These are phyloP conservation scores for Nicotiana otophora DNA, from an alignment of 257 asterid genomes.

Conservation along the genomic window DNA sequence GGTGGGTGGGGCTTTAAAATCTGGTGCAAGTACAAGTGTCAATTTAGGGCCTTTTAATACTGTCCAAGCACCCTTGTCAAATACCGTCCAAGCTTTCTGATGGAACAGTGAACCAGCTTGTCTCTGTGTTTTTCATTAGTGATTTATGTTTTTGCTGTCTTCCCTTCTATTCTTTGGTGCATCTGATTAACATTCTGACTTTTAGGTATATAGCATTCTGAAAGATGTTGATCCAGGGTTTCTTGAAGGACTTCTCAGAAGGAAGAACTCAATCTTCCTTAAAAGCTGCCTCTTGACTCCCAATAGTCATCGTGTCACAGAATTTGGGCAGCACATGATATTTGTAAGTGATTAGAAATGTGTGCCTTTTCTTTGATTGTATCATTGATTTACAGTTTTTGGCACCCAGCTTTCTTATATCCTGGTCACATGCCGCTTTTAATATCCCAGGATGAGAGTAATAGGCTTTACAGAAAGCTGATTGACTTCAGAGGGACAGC, in stretches of 20 bases:
- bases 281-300: slow-evolving; percentile 80
- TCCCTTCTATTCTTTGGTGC: slow-evolving; percentile 9
- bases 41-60: not conserved
- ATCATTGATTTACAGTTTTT: not conserved
- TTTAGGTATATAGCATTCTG: slow-evolving; percentile 67
- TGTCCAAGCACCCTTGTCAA: not conserved
- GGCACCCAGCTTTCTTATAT: not conserved
- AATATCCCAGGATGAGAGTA: slow-evolving; percentile 60
- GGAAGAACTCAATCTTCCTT: slow-evolving; percentile 58
- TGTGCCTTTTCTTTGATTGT: not conserved
- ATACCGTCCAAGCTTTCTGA: not conserved
- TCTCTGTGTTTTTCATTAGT: slow-evolving; percentile 6
- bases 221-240: slow-evolving; percentile 53
- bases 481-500: slow-evolving; percentile 71
- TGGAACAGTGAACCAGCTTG: slow-evolving; percentile 1
- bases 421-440: slow-evolving; percentile 17
- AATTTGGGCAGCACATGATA: slow-evolving; percentile 64
- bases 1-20: not conserved
- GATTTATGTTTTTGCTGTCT: slow-evolving; percentile 4
- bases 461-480: slow-evolving; percentile 60
- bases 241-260: slow-evolving; percentile 39
- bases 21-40: not conserved
- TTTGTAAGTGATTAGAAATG: slow-evolving; percentile 44
- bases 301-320: slow-evolving; percentile 81
- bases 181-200: slow-evolving; percentile 4